A percentile compares a stretch with the other conserved stretches of the same genome.
phyloP scores from a whole-genome alignment of 108 stramenopile species.

The Thalassiosira profunda region DNA sequence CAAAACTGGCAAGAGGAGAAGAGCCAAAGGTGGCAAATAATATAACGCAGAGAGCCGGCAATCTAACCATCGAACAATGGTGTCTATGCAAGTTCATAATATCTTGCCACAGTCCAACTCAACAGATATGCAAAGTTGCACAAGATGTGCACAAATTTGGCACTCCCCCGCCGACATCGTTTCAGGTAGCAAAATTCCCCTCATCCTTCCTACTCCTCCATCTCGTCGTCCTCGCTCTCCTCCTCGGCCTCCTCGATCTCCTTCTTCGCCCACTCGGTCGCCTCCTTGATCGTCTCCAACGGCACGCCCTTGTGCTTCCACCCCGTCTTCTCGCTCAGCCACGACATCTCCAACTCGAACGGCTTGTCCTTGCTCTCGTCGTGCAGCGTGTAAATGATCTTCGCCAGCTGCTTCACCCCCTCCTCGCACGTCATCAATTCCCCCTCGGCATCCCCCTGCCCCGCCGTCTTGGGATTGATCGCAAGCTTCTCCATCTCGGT shows the following conservation, averaged over 20 bases:
- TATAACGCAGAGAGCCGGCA: too few relatives aligned
- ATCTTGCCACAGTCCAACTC: too few relatives aligned
- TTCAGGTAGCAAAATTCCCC: too few relatives aligned
- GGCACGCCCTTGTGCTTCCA: conserved; percentile 94
- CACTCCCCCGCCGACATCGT: too few relatives aligned
- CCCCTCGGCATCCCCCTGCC: conserved; percentile 1
- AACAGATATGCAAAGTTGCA: too few relatives aligned
- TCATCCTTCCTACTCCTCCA: conserved; percentile 83
- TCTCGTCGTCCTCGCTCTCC: conserved; percentile 81
- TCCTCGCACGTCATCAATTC: conserved; percentile 48
- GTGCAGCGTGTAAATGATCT: conserved; percentile 93
- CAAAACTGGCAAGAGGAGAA: too few relatives aligned
- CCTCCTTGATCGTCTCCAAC: conserved; percentile 72
- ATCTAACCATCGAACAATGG: too few relatives aligned
- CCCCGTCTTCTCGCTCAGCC: conserved; percentile 90
- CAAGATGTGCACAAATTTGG: too few relatives aligned
- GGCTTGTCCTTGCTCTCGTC: conserved; percentile 98
- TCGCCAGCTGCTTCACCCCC: conserved; percentile 96
- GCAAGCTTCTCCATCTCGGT: conserved; percentile 99
- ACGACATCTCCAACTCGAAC: conserved; percentile 97
- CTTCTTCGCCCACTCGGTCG: conserved; percentile 88
- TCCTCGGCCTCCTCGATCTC: conserved; percentile 92
- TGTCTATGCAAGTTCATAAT: too few relatives aligned
- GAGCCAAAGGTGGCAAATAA: too few relatives aligned
- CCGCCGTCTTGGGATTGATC: conserved; percentile 62